Conservation (phyloP, 257 asterid genomes). For the Primulina huaijiensis region DNA sequence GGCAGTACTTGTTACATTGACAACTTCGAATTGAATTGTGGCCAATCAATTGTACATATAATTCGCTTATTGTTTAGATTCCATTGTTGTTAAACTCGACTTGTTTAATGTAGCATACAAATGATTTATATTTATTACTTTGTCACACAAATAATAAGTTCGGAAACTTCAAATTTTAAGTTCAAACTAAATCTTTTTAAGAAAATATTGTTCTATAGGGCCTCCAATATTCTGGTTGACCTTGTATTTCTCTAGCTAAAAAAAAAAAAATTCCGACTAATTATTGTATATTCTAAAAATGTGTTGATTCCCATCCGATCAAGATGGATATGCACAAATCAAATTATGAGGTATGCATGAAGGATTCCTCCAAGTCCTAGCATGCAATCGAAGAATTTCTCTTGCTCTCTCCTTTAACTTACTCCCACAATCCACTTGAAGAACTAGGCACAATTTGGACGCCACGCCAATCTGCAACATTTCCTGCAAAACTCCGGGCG, state of each 20-base stretch:
- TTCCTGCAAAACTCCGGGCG: slow-evolving; percentile 33
- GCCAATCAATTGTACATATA: too few species aligned
- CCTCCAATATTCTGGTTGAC: not conserved
- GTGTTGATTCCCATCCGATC: not conserved
- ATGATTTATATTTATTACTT: too few species aligned
- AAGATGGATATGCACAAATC: not conserved
- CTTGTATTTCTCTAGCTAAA: too few species aligned
- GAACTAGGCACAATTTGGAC: slow-evolving; percentile 39
- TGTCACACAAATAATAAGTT: too few species aligned
- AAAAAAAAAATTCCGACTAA: not conserved
- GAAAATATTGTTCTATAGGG: too few species aligned
- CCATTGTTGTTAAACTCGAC: too few species aligned
- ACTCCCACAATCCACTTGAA: slow-evolving; percentile 41
- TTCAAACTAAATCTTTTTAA: not conserved
- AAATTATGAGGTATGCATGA: not conserved
- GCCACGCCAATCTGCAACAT: slow-evolving; percentile 46
- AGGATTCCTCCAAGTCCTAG: not conserved
- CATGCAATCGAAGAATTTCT: slow-evolving; percentile 29
- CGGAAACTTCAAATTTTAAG: not conserved
- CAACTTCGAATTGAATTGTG: too few species aligned
- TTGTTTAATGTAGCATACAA: too few species aligned
- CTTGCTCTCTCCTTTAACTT: slow-evolving; percentile 41
- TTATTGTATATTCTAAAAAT: too few species aligned
- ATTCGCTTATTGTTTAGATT: too few species aligned
- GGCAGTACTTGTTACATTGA: too few species aligned